A percentile compares a stretch with the other conserved stretches of the same genome.
Evolutionary conservation across 208 protist species (phyloP).

Genomic region (Crithidia thermophila): DNA sequence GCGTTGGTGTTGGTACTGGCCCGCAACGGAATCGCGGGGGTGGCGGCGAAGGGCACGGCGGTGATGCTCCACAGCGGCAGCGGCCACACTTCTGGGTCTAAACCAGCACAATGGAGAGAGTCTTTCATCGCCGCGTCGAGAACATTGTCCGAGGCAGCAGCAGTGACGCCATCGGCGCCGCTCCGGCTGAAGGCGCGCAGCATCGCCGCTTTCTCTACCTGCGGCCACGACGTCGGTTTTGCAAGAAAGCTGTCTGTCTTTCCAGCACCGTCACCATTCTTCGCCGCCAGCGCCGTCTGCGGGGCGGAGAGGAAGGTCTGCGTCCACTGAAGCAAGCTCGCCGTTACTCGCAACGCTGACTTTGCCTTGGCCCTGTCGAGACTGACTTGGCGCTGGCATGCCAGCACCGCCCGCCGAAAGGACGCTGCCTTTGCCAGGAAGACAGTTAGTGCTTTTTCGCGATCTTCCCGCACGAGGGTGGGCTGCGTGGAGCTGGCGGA

Average conservation of each 20-base stretch:
- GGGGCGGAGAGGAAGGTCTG: conserved; percentile 15
- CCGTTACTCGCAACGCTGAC: conserved; percentile 14
- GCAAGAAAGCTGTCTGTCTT: too few species aligned
- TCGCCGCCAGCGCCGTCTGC: background rate
- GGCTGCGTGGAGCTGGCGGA: background rate
- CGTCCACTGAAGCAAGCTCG: conserved; percentile 20
- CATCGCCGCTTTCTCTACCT: too few species aligned
- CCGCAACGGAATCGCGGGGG: conserved; percentile 20
- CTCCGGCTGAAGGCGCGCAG: too few species aligned
- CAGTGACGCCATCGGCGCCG: too few species aligned
- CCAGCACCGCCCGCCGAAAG: conserved; percentile 15
- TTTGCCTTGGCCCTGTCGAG: background rate
- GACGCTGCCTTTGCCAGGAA: conserved; percentile 17
- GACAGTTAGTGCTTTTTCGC: conserved; percentile 14
- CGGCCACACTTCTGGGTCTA: conserved; percentile 13
- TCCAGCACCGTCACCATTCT: background rate
- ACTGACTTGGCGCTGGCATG: background rate
- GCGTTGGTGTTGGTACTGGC: background rate
- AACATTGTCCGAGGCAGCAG: too few species aligned
- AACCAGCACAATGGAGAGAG: background rate
- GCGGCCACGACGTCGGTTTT: too few species aligned
- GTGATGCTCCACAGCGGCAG: conserved; percentile 21
- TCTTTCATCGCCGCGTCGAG: background rate
- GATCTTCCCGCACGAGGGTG: background rate
- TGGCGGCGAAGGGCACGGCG: conserved; percentile 15